Base-by-base conservation (phyloP, 2,329 filamentous ascomycete genomes). In the Lecanicillium sp. region DNA sequence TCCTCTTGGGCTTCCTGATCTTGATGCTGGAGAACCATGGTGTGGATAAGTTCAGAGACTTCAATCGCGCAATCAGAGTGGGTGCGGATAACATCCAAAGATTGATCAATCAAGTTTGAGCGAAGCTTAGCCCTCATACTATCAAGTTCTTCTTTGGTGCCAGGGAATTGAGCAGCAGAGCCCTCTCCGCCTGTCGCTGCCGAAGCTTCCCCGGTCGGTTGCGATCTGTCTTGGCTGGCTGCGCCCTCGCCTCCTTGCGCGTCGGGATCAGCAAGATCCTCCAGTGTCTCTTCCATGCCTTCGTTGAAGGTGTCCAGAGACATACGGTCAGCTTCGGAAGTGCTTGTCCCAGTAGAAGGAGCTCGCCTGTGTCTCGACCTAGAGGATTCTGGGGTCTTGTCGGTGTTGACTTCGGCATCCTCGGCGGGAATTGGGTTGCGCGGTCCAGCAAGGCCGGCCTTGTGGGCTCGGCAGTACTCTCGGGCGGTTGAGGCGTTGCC, bases 11-110 rank as follows among this genome's bases (percentile, higher is more conserved):
- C 60, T 48, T 77, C 72, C 66, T 78, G 59, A 65, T 76, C 56
- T 65, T 76, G 54, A 65, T 79, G 62, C 78, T 82, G 60, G 61
- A 78, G 55, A 69, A 84, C 79, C 20, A 89, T 84, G 3, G 84
- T 83, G 30, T 79, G 79, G 47, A 98, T 90, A 17, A 98, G 74
- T 58, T 96, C 90, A 0, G 90, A 81, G 39, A 98, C 74, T 60
- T 97, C 91, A 57, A 96, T 93, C 0, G 93, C 94, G 10, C 91
- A 83, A 56, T 87, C 83, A 12, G 90, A 84, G 57, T 97, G 90
- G 30, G 85, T 84, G 62, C 91, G 86, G 45, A 98, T 83, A 27
- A 97, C 83, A 58, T 96, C 90, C 19, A 98, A 73, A 55, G 87
- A 95, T 50, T 89, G 86, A 57, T 96, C 90, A 51, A 97, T 90